A percentile compares a stretch with the other conserved stretches of the same genome.
Conservation (phyloP, 257 asterid species). For the Echium plantagineum region DNA sequence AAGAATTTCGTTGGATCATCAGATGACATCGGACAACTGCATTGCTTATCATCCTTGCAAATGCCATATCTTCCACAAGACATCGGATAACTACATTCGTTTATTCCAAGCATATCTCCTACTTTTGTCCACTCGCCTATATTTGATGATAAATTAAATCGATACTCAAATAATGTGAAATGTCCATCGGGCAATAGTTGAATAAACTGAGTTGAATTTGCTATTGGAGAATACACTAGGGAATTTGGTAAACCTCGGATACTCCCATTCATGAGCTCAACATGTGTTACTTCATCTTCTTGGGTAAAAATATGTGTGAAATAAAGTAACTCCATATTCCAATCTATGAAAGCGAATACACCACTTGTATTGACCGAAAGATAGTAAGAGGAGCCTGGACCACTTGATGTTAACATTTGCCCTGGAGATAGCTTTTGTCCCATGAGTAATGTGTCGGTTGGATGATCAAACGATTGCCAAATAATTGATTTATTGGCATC, state of each 20-base stretch:
- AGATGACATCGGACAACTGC: no score
- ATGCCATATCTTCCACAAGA: no score
- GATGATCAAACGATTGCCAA: conserved; percentile 42
- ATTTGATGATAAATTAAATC: no score
- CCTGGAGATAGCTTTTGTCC: conserved; percentile 27
- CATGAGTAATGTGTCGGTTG: conserved; percentile 28
- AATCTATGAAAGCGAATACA: conserved; percentile 11
- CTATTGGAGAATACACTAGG: no score
- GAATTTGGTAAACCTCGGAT: no score
- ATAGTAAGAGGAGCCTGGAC: conserved; percentile 16
- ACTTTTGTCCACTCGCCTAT: conserved; percentile 15
- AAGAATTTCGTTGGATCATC: no score
- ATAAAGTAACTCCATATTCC: conserved; percentile 15
- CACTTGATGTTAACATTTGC: conserved; percentile 19
- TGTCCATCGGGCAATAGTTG: conserved; percentile 29
- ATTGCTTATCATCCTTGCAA: no score
- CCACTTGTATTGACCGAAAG: conserved; percentile 16
- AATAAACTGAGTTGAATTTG: conserved; percentile 30
- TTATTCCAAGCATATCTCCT: not conserved
- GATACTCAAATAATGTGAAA: conserved; percentile 28
- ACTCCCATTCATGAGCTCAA: conserved; percentile 23
- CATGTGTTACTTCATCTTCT: conserved; percentile 13
- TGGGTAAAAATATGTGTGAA: no score
- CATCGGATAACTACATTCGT: no score
- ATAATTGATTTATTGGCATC: conserved; percentile 11